Evolutionary conservation across 2,329 filamentous ascomycete species (phyloP), one percentile per base, ranked within the genome.

Genomic region (Aureobasidium sp.): DNA sequence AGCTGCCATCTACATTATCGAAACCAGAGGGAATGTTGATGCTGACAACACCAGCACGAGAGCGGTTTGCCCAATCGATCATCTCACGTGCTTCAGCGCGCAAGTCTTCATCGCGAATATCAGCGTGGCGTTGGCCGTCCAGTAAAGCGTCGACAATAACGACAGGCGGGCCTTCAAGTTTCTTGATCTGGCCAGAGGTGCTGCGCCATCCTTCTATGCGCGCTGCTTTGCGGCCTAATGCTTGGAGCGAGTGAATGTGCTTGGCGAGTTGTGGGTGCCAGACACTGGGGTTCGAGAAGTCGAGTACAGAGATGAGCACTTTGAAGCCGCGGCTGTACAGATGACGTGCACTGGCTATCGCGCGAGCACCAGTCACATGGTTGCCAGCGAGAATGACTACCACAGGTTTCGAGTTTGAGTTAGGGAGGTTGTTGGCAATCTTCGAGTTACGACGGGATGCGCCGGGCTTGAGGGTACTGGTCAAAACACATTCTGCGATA

Each of bases 1-100:
- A 81, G 71, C 82, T 83, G 69, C 91, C 91, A 43, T 86, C 87
- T 0, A 86, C 85, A 2, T 90, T 90, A 66, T 93, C 91, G 55
- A 96, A 85, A 5, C 94, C 94, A 0, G 90, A 93, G 0, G 94
- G 94, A 6, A 95, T 85, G 71, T 96, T 93, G n/a, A 99, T 84
- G 0, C 92, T 89, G 24, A 99, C 78, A 3, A 94, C 87, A 63
- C 87, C 86, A 0, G 91, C 87, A 66, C 92, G 89, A 71, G 87
- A 90, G 66, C 92, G 87, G 71, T 97, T 97, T 2, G 91, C 88
- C 92, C 92, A 97, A 65, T 92, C 88, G 70, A 97, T 94, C 70
- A 97, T 84, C 71, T 95, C 89, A 70, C 95, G 92, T 0, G 91
- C 90, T 0, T 88, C 88, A 3, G 87, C 86, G 72, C 95, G 90